Evolutionary conservation across 169 alveolate species (phyloP).

Genomic region (Eimeria necatrix): DNA sequence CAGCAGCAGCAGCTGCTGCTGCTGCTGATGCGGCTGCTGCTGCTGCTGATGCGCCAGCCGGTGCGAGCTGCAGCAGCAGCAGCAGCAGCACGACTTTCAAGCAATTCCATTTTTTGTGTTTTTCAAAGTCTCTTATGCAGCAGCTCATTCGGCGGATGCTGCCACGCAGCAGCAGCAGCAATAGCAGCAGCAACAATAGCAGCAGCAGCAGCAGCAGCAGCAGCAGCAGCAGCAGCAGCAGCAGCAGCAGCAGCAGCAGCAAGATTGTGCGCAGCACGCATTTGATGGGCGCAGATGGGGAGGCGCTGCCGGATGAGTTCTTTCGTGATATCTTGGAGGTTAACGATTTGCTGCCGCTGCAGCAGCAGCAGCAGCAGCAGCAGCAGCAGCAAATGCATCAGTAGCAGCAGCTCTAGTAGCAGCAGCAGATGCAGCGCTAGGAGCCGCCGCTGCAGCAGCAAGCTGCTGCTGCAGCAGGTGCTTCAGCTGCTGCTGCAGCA

Average conservation of each 20-base stretch:
- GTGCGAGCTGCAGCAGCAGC: background rate
- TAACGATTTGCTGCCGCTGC: background rate
- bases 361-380: slow-evolving; percentile 30
- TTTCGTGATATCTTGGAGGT: background rate
- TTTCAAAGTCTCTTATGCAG: background rate
- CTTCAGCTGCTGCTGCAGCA: no score
- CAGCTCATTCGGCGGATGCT: background rate
- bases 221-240: slow-evolving; percentile 6
- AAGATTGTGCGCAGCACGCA: background rate
- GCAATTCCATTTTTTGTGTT: background rate
- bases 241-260: slow-evolving; percentile 20
- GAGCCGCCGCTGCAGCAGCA: background rate
- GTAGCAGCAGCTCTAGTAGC: background rate
- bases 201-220: background rate
- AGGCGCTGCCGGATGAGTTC: slow-evolving; percentile 2
- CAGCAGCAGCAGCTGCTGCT: background rate
- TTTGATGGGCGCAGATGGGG: slow-evolving; percentile 11
- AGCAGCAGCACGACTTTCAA: background rate
- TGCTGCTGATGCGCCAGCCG: background rate
- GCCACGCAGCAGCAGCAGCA: background rate
- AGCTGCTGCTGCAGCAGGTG: background rate
- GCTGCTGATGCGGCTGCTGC: background rate
- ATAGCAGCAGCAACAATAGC: slow-evolving; percentile 6
- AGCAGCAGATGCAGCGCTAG: background rate
- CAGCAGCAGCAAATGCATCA: slow-evolving; percentile 24